These are phyloP conservation scores for Candida maris DNA, from an alignment of 805 yeast genomes.

Conservation along the genomic window DNA sequence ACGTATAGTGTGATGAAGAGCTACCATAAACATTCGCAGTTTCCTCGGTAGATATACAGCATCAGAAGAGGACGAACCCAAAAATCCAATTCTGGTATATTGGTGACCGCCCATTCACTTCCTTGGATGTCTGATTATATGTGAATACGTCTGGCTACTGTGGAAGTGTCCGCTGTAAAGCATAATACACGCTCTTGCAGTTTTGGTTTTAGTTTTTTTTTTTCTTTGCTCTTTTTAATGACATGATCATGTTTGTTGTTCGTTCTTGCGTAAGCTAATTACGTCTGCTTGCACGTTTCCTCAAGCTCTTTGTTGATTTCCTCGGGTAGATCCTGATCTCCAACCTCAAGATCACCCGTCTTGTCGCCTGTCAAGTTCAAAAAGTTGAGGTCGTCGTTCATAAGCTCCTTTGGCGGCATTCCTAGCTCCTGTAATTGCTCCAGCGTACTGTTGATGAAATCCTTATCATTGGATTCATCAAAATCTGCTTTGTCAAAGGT, in stretches of 20 bases:
- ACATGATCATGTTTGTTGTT: constrained; percentile 10
- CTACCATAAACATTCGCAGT: constrained; percentile 86
- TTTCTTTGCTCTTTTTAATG: neutral
- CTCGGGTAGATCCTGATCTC: constrained; percentile 51
- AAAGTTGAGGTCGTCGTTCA: constrained; percentile 40
- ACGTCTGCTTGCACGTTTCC: constrained; percentile 50
- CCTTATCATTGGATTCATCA: constrained; percentile 48
- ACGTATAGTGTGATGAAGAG: constrained; percentile 58
- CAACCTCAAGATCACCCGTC: constrained; percentile 38
- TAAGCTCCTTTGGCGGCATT: constrained; percentile 74
- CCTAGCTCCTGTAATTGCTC: constrained; percentile 73
- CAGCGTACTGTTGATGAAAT: constrained; percentile 52
- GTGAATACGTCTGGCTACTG: constrained; percentile 1
- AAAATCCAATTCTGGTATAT: constrained; percentile 50
- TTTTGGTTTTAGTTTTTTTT: too few species aligned
- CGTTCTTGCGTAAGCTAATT: too few species aligned
- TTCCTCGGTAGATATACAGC: constrained; percentile 88
- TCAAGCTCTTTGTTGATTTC: constrained; percentile 52
- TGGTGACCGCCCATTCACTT: constrained; percentile 85
- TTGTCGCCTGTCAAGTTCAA: constrained; percentile 30
- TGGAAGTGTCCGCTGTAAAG: constrained; percentile 1
- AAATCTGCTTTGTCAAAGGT: constrained; percentile 67
- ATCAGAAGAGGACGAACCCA: constrained; percentile 59
- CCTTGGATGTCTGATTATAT: constrained; percentile 85
- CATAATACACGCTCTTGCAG: neutral